These are phyloP conservation scores for Colletotrichum cereale DNA, from an alignment of 2,329 filamentous ascomycete genomes.

Conservation along the genomic window DNA sequence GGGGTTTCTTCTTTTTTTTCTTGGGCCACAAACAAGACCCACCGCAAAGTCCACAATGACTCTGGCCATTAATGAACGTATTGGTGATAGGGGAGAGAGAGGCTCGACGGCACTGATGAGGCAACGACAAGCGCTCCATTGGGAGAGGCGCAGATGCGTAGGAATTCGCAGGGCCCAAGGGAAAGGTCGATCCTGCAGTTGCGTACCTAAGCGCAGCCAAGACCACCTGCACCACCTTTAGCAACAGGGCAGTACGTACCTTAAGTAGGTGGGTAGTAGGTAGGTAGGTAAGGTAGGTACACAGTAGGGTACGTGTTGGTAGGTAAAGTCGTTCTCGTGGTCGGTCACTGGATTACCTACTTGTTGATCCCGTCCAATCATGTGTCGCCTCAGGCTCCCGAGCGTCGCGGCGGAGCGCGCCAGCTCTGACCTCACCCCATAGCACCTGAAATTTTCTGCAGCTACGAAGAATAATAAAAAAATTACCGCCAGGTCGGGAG, in stretches of 20 bases:
- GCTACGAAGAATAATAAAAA: conserved; percentile 12
- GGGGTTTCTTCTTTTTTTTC: background rate
- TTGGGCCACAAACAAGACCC: background rate
- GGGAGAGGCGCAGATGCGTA: conserved; percentile 24
- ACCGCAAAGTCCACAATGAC: conserved; percentile 17
- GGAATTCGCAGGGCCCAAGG: background rate
- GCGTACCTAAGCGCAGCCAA: conserved; percentile 16
- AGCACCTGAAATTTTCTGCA: conserved; percentile 40
- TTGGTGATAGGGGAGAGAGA: background rate
- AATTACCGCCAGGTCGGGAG: conserved; percentile 36
- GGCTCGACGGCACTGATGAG: conserved; percentile 7
- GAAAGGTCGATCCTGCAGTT: conserved; percentile 3
- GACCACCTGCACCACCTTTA: conserved; percentile 10
- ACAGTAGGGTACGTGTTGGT: no score
- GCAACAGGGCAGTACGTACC: background rate
- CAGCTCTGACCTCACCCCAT: conserved; percentile 40
- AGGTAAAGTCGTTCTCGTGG: background rate
- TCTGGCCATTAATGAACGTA: background rate
- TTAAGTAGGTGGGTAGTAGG: no score
- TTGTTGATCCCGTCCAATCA: conserved; percentile 24
- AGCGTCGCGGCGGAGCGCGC: conserved; percentile 37
- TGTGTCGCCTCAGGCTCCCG: background rate
- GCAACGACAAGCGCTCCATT: conserved; percentile 38
- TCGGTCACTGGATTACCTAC: conserved; percentile 9
- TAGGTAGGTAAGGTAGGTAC: background rate